phyloP scores from a whole-genome alignment of 2,329 filamentous ascomycete species.

The Pseudopyricularia javanii region DNA sequence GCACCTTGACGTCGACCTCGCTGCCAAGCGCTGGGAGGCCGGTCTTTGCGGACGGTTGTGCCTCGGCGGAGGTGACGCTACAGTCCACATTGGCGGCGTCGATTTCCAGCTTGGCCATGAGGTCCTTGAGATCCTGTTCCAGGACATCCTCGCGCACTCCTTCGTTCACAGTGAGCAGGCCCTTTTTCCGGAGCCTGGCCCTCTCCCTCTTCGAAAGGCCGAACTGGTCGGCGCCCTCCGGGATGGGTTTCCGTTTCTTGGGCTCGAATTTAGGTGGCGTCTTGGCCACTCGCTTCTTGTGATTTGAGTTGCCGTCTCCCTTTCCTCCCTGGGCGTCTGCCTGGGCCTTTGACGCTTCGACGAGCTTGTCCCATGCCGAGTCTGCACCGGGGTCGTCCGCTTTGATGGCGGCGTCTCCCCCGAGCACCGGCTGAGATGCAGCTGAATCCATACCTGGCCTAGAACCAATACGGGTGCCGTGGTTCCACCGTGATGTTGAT shows the following conservation, averaged over 20 bases:
- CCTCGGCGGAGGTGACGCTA: neutral
- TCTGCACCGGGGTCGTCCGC: too few species aligned
- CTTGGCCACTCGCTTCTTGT: neutral
- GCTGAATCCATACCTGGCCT: neutral
- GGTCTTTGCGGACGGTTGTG: slow-evolving; percentile 1
- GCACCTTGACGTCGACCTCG: slow-evolving; percentile 72
- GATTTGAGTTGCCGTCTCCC: too few species aligned
- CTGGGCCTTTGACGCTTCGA: neutral
- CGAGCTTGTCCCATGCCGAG: neutral
- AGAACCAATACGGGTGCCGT: neutral
- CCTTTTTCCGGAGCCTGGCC: slow-evolving; percentile 24
- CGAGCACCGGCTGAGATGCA: neutral
- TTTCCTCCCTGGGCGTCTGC: neutral
- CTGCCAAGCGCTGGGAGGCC: slow-evolving; percentile 52
- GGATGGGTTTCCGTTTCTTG: slow-evolving; percentile 2
- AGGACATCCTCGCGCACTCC: slow-evolving; percentile 58
- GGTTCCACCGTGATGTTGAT: too few species aligned
- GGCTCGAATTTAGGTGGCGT: neutral
- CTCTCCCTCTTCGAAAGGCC: slow-evolving; percentile 18
- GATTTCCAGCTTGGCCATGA: slow-evolving; percentile 31
- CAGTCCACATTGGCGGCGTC: neutral
- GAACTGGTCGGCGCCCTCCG: neutral
- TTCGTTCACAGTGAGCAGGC: slow-evolving; percentile 27
- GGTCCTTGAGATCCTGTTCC: slow-evolving; percentile 45
- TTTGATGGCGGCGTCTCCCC: neutral